phyloP scores from a whole-genome alignment of 2,329 filamentous ascomycete species.

The Colletotrichum sp. region DNA sequence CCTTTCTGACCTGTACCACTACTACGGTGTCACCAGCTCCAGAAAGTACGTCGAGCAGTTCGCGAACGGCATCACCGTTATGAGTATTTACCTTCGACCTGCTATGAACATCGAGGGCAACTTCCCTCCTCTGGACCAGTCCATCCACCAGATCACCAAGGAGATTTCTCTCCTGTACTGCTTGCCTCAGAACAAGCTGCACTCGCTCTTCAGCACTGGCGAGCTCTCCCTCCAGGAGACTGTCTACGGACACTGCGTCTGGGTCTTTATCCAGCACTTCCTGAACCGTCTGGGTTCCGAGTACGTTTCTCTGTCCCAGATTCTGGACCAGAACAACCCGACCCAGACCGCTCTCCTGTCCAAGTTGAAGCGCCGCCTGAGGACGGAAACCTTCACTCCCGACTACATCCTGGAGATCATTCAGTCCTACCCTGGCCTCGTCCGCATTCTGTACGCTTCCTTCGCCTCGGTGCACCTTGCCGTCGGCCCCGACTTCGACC shows the following conservation, averaged over 20 bases:
- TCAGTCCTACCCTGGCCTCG: constrained; percentile 83
- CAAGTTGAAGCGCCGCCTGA: constrained; percentile 93
- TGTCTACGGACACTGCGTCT: constrained; percentile 95
- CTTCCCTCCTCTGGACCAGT: constrained; percentile 84
- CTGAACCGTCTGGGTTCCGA: constrained; percentile 92
- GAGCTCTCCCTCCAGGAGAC: constrained; percentile 93
- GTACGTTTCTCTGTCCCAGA: constrained; percentile 83
- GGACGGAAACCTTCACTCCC: constrained; percentile 96
- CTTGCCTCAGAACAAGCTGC: constrained; percentile 96
- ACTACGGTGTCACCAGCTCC: constrained; percentile 95
- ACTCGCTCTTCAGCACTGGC: constrained; percentile 84
- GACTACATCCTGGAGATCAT: constrained; percentile 99
- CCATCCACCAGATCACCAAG: constrained; percentile 98
- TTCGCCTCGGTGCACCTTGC: constrained; percentile 87
- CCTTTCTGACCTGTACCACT: constrained; percentile 95
- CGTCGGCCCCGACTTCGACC: constrained; percentile 55
- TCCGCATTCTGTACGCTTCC: constrained; percentile 86
- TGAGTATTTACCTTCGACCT: constrained; percentile 91
- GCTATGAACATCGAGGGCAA: constrained; percentile 61
- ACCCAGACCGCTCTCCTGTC: constrained; percentile 21
- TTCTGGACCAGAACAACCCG: constrained; percentile 76
- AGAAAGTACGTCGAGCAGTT: constrained; percentile 99
- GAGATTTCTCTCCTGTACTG: constrained; percentile 97
- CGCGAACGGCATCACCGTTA: constrained; percentile 96
- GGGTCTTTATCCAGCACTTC: constrained; percentile 98